Percentiles rank a stretch among this genome's conserved stretches.
Conservation (phyloP, 805 yeast genomes). For the Starmera quercuum region DNA sequence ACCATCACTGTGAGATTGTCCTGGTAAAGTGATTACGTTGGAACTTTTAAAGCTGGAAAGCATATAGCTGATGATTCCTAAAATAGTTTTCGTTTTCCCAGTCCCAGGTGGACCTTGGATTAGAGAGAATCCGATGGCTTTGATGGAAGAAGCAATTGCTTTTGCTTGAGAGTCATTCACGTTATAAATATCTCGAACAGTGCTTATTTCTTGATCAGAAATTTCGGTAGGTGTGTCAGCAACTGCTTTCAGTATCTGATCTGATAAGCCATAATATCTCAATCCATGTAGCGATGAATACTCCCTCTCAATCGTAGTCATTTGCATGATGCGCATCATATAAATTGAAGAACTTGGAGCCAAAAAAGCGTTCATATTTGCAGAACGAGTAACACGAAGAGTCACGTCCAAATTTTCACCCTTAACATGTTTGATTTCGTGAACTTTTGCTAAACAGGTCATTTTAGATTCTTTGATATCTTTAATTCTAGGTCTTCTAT, state of each 20-base stretch:
- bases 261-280: slow-evolving; percentile 70
- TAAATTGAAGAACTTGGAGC: slow-evolving; percentile 57
- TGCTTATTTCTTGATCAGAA: slow-evolving; percentile 25
- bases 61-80: slow-evolving; percentile 82
- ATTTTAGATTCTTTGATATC: slow-evolving; percentile 24
- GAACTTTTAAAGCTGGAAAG: slow-evolving; percentile 32
- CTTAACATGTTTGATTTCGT: slow-evolving; percentile 58
- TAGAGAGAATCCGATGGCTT: slow-evolving; percentile 69
- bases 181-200: slow-evolving; percentile 40
- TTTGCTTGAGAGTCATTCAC: slow-evolving; percentile 87
- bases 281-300: slow-evolving; percentile 77
- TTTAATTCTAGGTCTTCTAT: slow-evolving; percentile 22
- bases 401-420: slow-evolving; percentile 71
- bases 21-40: slow-evolving; percentile 25
- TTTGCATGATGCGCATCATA: slow-evolving; percentile 71
- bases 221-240: slow-evolving; percentile 40
- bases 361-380: slow-evolving; percentile 40
- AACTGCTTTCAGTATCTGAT: slow-evolving; percentile 56
- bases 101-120: slow-evolving; percentile 99
- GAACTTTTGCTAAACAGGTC: slow-evolving; percentile 78
- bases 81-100: slow-evolving; percentile 94
- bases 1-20: slow-evolving; percentile 10
- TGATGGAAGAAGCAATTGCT: slow-evolving; percentile 72
- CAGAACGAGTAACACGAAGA: slow-evolving; percentile 48
- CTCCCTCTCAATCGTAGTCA: slow-evolving; percentile 92